phyloP scores from a whole-genome alignment of 2,329 filamentous ascomycete genomes.

The Metarhizium anisopliae region DNA sequence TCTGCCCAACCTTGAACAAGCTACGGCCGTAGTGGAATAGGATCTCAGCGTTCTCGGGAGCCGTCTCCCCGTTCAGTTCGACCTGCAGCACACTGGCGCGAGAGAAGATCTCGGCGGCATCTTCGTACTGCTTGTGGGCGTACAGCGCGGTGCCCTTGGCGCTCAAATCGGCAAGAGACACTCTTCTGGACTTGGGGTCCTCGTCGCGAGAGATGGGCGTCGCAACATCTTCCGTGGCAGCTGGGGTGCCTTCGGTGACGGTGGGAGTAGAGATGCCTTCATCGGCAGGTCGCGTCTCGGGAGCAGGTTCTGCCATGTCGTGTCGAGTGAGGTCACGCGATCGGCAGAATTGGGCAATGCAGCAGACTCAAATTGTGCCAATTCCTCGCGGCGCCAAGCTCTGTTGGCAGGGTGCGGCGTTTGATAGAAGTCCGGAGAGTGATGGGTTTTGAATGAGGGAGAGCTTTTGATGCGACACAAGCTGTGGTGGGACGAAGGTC shows the following conservation, averaged over 20 bases:
- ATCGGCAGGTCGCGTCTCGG: constrained; percentile 12
- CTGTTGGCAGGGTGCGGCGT: not conserved
- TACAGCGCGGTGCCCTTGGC: constrained; percentile 79
- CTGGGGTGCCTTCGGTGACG: constrained; percentile 7
- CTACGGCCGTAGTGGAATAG: constrained; percentile 91
- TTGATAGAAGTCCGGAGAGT: not conserved
- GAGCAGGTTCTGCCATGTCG: constrained; percentile 14
- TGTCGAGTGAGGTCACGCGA: not conserved
- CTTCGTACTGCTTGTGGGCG: constrained; percentile 78
- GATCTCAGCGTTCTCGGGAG: constrained; percentile 82
- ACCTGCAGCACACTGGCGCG: constrained; percentile 84
- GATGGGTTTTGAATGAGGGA: not conserved
- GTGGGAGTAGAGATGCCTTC: constrained; percentile 5
- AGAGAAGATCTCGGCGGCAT: constrained; percentile 80
- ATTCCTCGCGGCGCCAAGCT: not conserved
- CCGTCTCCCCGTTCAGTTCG: constrained; percentile 85
- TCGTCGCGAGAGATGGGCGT: constrained; percentile 26
- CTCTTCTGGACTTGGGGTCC: constrained; percentile 42
- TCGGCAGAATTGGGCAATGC: not conserved
- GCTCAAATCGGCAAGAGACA: constrained; percentile 67
- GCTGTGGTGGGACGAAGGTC: no score
- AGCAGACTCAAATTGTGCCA: not conserved
- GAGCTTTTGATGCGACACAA: not conserved
- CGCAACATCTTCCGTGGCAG: constrained; percentile 10
- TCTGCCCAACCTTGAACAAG: constrained; percentile 86